phyloP scores from a whole-genome alignment of 768 basidiomycete species.

The Russula olivacea region DNA sequence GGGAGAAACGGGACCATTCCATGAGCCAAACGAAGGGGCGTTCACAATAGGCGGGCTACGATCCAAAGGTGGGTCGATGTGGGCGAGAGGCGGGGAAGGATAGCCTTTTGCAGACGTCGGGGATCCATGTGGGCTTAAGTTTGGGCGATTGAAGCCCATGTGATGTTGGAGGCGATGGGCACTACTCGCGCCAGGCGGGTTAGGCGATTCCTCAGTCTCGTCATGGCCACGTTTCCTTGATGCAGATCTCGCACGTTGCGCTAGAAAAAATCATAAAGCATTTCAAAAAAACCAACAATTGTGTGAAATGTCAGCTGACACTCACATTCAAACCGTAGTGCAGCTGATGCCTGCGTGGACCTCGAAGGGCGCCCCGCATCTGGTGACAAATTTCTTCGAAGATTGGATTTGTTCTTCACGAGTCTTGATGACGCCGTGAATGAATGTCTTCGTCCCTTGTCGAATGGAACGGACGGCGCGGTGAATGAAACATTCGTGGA shows the following conservation, averaged over 20 bases:
- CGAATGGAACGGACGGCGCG: constrained; percentile 9
- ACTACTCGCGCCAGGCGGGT: constrained; percentile 25
- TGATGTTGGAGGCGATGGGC: constrained; percentile 28
- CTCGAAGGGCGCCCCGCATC: constrained; percentile 32
- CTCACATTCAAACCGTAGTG: constrained; percentile 34
- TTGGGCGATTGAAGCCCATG: constrained; percentile 34
- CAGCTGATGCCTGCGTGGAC: constrained; percentile 26
- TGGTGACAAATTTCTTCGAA: constrained; percentile 32
- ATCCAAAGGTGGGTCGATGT: constrained; percentile 46
- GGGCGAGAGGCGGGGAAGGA: constrained; percentile 61
- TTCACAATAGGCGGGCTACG: constrained; percentile 49
- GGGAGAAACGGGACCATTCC: constrained; percentile 23
- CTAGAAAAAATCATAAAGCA: constrained; percentile 33
- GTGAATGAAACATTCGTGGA: constrained; percentile 7
- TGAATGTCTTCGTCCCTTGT: constrained; percentile 25
- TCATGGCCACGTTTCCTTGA: constrained; percentile 70
- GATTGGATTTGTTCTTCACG: constrained; percentile 27
- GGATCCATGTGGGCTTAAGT: constrained; percentile 64
- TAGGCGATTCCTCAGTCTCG: constrained; percentile 52
- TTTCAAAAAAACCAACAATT: constrained; percentile 2
- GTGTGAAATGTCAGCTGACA: constrained; percentile 6
- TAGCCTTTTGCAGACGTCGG: constrained; percentile 61
- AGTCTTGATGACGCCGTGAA: constrained; percentile 21
- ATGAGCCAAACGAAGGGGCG: constrained; percentile 34
- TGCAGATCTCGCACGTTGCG: constrained; percentile 66